Conservation (phyloP, 805 yeast genomes). For the Priceomyces castillae region DNA sequence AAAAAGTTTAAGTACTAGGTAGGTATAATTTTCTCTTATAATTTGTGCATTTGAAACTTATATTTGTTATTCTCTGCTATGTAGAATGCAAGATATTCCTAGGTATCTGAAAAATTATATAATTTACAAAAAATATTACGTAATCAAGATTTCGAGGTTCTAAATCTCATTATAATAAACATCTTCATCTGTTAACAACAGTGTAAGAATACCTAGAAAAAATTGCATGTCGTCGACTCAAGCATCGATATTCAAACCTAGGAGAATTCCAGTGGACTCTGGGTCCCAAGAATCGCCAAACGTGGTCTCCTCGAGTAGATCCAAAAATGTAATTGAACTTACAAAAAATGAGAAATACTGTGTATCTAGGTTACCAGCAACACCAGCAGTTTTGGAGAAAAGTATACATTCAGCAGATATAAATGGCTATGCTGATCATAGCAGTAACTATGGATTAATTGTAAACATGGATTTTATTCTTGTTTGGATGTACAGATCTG, state of each 20-base stretch:
- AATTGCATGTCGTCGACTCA: slow-evolving; percentile 9
- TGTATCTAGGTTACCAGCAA: slow-evolving; percentile 54
- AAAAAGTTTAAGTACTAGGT: slow-evolving; percentile 20
- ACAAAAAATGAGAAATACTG: slow-evolving; percentile 58
- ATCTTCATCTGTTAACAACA: background rate
- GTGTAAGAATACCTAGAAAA: background rate
- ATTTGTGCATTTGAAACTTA: background rate
- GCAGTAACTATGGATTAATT: slow-evolving; percentile 48
- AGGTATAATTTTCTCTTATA: background rate
- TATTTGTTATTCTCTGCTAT: too few relatives aligned
- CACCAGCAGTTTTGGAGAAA: slow-evolving; percentile 42
- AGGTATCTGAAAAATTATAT: too few relatives aligned
- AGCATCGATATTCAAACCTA: slow-evolving; percentile 15
- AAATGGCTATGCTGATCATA: slow-evolving; percentile 47
- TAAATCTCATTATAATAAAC: background rate
- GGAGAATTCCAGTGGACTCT: slow-evolving; percentile 6
- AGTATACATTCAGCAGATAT: slow-evolving; percentile 9
- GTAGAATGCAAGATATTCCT: too few relatives aligned
- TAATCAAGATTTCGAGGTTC: slow-evolving; percentile 2
- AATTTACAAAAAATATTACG: slow-evolving; percentile 2
- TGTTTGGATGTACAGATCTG: slow-evolving; percentile 68
- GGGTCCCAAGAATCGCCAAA: background rate
- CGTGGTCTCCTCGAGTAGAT: background rate
- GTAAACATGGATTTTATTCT: slow-evolving; percentile 50
- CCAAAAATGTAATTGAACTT: slow-evolving; percentile 35